These are phyloP conservation scores for Euphorbia tirucalli DNA, from an alignment of 345 rosid species.

Conservation along the genomic window DNA sequence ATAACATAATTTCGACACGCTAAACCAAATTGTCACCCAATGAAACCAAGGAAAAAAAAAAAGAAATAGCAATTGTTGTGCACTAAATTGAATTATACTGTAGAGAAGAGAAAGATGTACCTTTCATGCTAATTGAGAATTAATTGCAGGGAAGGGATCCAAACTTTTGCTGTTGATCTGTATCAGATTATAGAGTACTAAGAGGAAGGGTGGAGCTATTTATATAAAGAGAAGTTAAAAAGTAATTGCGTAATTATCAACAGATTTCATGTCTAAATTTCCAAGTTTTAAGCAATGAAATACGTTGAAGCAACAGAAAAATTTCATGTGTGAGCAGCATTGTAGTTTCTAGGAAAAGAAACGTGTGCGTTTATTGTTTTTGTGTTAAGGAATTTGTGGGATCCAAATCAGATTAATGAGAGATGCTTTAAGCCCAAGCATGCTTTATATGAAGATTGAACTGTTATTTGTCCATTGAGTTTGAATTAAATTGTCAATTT, in stretches of 20 bases:
- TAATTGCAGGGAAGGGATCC: not conserved
- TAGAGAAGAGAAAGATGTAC: conserved; percentile 4
- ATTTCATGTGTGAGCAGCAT: not conserved
- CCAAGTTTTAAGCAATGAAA: conserved; percentile 19
- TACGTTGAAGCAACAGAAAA: conserved; percentile 1
- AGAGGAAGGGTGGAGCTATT: not conserved
- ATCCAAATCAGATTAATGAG: not conserved
- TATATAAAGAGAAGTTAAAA: not conserved
- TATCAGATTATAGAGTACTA: not conserved
- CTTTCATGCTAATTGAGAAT: conserved; percentile 14
- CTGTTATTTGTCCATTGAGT: not conserved
- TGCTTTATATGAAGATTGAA: not conserved
- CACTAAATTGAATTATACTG: not conserved
- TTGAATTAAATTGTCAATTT: not conserved
- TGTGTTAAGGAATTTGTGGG: conserved; percentile 12
- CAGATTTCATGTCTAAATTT: not conserved
- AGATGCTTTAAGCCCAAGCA: not conserved
- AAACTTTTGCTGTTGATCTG: not conserved
- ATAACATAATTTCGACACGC: too few relatives aligned
- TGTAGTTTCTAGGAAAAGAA: not conserved
- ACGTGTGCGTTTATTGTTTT: not conserved
- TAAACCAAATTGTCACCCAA: too few relatives aligned
- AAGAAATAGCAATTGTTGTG: not conserved
- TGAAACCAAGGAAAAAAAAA: too few relatives aligned
- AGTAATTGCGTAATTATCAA: not conserved